These are phyloP conservation scores for Flaveria robusta DNA, from an alignment of 129 eudicot species.

Conservation along the genomic window DNA sequence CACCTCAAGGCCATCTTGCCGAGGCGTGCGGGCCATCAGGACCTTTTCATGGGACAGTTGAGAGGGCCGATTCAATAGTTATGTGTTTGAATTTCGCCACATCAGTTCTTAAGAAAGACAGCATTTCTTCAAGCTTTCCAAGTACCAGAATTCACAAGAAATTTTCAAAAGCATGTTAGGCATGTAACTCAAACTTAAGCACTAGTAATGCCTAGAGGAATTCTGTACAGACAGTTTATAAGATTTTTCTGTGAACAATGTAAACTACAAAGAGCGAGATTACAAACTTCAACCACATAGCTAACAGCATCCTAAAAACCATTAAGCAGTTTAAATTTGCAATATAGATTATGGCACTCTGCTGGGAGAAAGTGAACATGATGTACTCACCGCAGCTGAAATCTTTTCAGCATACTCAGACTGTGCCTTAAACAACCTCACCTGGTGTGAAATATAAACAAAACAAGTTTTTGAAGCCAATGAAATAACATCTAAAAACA, in stretches of 20 bases:
- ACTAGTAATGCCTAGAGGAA: background rate
- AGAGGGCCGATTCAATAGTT: background rate
- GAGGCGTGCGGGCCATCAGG: background rate
- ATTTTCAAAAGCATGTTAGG: background rate
- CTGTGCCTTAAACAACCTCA: slow-evolving; percentile 80
- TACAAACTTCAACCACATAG: background rate
- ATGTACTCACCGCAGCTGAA: slow-evolving; percentile 72
- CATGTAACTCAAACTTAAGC: background rate
- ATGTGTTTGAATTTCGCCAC: background rate
- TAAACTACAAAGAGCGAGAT: too few species aligned
- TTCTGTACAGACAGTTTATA: background rate
- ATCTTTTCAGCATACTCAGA: slow-evolving; percentile 83
- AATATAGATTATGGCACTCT: background rate
- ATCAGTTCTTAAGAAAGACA: background rate
- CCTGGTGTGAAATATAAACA: slow-evolving; percentile 42
- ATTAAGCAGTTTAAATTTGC: background rate
- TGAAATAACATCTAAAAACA: background rate
- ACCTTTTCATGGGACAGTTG: background rate
- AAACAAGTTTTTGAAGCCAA: background rate
- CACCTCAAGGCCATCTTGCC: background rate
- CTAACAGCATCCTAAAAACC: background rate
- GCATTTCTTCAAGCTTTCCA: background rate
- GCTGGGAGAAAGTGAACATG: background rate
- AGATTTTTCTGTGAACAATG: background rate
- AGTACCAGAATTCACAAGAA: background rate